Percentiles rank a stretch among this genome's conserved stretches.
Evolutionary conservation across 2,329 filamentous ascomycete genomes (phyloP).

Genomic region (Aschersonia sp.): DNA sequence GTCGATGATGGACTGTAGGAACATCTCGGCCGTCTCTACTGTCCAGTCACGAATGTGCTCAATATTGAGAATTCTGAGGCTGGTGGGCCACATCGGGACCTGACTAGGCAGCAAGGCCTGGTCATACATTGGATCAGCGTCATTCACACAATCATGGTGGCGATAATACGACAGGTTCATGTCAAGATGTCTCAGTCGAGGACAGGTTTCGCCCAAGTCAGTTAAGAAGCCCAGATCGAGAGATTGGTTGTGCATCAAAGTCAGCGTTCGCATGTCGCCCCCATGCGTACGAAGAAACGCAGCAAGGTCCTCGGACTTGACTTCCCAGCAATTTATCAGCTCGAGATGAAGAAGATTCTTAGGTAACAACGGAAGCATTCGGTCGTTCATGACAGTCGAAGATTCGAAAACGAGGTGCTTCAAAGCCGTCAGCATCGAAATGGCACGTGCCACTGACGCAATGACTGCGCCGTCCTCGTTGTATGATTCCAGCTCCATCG

Average conservation of each 20-base stretch:
- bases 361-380: constrained; percentile 56
- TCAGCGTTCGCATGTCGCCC: constrained; percentile 48
- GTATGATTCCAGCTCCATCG: constrained; percentile 15
- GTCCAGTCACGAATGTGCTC: constrained; percentile 66
- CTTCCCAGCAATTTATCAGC: constrained; percentile 64
- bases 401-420: constrained; percentile 59
- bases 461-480: constrained; percentile 28
- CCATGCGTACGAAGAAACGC: constrained; percentile 56
- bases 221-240: constrained; percentile 64
- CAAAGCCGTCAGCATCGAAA: constrained; percentile 42
- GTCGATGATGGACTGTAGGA: constrained; percentile 67
- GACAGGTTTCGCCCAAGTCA: constrained; percentile 51
- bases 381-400: constrained; percentile 55
- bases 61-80: constrained; percentile 58
- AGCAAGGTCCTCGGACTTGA: constrained; percentile 52
- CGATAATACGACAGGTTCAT: constrained; percentile 73
- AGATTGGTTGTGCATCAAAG: constrained; percentile 65
- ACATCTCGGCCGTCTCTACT: constrained; percentile 53
- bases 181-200: constrained; percentile 52
- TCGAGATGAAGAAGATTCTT: constrained; percentile 51
- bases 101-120: constrained; percentile 49
- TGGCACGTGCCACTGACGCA: constrained; percentile 17
- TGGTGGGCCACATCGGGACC: constrained; percentile 64
- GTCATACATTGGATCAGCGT: constrained; percentile 64
- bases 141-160: constrained; percentile 49